These are phyloP conservation scores for Candida germanica DNA, from an alignment of 805 yeast genomes.

Conservation along the genomic window DNA sequence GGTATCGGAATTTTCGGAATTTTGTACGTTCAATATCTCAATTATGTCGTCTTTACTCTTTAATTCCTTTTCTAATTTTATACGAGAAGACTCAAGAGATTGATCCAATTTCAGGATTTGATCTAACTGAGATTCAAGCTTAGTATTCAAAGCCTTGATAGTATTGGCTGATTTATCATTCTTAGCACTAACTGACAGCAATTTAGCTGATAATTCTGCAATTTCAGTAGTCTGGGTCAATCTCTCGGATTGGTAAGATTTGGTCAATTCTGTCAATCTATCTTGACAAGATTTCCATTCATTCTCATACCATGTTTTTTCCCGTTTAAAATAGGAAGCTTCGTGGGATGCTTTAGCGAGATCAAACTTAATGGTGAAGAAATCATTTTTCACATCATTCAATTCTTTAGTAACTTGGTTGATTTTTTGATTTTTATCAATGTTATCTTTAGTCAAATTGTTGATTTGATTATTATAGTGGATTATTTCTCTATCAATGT, in stretches of 20 bases:
- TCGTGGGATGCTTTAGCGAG: constrained; percentile 35
- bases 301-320: constrained; percentile 39
- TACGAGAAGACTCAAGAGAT: constrained; percentile 46
- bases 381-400: constrained; percentile 36
- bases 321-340: constrained; percentile 28
- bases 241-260: constrained; percentile 37
- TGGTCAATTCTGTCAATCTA: constrained; percentile 35
- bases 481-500: constrained; percentile 23
- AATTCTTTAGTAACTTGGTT: constrained; percentile 34
- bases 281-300: constrained; percentile 35
- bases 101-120: constrained; percentile 21
- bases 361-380: constrained; percentile 33
- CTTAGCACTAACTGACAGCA: constrained; percentile 27
- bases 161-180: constrained; percentile 40
- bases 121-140: constrained; percentile 25
- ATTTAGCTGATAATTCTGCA: constrained; percentile 23
- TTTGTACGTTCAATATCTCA: constrained; percentile 51
- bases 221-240: constrained; percentile 27
- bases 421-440: constrained; percentile 33
- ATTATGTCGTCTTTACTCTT: constrained; percentile 58
- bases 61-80: constrained; percentile 30
- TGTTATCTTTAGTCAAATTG: constrained; percentile 29
- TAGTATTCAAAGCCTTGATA: constrained; percentile 47
- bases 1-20: constrained; percentile 50
- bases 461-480: constrained; percentile 26